phyloP scores from a whole-genome alignment of 2,329 filamentous ascomycete species.

The Epichloe coenophiala region DNA sequence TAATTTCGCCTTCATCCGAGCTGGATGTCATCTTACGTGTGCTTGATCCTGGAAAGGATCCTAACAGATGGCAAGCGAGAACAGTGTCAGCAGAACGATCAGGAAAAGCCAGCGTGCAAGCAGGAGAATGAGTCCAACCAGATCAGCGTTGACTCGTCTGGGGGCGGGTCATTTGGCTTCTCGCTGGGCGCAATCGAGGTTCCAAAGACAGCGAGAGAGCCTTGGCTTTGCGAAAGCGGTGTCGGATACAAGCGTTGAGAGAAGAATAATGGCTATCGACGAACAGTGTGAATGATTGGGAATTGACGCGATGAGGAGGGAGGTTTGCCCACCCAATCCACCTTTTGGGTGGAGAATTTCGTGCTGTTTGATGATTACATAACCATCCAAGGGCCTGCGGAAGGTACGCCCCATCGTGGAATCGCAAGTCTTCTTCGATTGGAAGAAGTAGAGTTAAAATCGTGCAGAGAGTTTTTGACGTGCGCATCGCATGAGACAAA shows the following conservation, averaged over 20 bases:
- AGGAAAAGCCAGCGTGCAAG: constrained; percentile 15
- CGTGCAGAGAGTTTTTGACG: no score
- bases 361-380: background rate
- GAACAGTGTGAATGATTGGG: background rate
- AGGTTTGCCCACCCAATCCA: background rate
- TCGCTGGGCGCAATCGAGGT: constrained; percentile 1
- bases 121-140: constrained; percentile 28
- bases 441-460: no score
- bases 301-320: background rate
- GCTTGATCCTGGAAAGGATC: constrained; percentile 8
- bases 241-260: background rate
- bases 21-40: constrained; percentile 32
- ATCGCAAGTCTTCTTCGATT: no score
- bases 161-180: constrained; percentile 16
- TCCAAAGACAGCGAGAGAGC: background rate
- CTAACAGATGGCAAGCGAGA: constrained; percentile 2
- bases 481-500: no score
- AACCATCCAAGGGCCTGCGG: background rate
- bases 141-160: constrained; percentile 26
- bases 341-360: background rate
- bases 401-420: no score
- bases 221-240: background rate
- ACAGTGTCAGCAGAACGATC: constrained; percentile 23
- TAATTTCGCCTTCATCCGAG: constrained; percentile 79
- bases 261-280: background rate